Evolutionary conservation across 345 rosid species (phyloP), one percentile per base, ranked within the genome.

Genomic region (Limnanthes douglasii): DNA sequence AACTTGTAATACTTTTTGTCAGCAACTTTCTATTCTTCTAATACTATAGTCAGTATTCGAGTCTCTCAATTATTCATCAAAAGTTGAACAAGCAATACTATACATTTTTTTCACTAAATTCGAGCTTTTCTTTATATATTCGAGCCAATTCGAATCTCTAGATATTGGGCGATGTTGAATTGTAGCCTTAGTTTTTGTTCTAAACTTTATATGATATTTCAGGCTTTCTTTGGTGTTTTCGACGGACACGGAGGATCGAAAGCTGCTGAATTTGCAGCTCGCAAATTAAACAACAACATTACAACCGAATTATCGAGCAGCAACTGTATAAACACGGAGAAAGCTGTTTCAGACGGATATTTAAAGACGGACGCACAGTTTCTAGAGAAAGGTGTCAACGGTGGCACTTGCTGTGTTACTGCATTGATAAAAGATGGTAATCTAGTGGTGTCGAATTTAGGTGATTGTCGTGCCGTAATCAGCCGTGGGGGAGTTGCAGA

Each of bases 201-300:
- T n/a, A n/a, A n/a, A n/a, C 15, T 18, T 23, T 10, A 3, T 12
- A 11, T 5, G 2, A 1, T 7, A 23, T 9, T 61, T 42, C 64
- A 78, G 78, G 93, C 78, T 26, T 41, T 82, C 25, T 88, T 75
- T 53, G 90, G 95, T 19, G 59, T 88, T 5, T 88, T 71, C 28
- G 97, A 88, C 40, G 97, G 97, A 39, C 97, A 88, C 56, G 93
- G 95, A 2, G 90, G 95, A 3, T 36, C 61, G 4, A 64, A 73
- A 43, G 97, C 95, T 39, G 93, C 93, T 18, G 85, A 78, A 18
- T 88, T 62, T 29, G 90, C 88, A 2, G 86, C 83, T 5, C 13
- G 24, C 37, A 76, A 78, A 42, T 63, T 88, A 5, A 52, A 58
- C 5, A 72, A 68, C 52, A 76, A 78, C 40, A 75, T 73, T n/a